Conservation (phyloP, 176 grass and related monocot genomes). For the Poa pratensis region DNA sequence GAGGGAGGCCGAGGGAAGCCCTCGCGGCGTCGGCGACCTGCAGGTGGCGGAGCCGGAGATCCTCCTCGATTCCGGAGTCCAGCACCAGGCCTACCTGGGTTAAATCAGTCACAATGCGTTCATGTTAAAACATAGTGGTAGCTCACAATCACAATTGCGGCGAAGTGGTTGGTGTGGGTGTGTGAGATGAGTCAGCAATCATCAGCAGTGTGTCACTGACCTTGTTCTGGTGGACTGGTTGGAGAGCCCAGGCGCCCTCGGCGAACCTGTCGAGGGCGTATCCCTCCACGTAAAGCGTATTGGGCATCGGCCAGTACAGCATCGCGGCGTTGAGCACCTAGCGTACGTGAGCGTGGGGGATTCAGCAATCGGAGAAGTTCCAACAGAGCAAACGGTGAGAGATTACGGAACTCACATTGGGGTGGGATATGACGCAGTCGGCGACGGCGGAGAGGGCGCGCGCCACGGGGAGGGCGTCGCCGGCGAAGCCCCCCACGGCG, state of each 20-base stretch:
- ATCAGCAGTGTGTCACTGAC: constrained; percentile 31
- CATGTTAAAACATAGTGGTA: too few relatives aligned
- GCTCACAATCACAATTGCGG: too few relatives aligned
- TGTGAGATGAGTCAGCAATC: not conserved
- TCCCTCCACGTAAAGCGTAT: constrained; percentile 85
- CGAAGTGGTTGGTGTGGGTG: not conserved
- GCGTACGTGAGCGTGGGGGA: not conserved
- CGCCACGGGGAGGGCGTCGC: constrained; percentile 85
- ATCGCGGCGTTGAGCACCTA: constrained; percentile 93
- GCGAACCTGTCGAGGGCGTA: constrained; percentile 90
- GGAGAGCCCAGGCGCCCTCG: constrained; percentile 78
- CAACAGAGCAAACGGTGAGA: too few relatives aligned
- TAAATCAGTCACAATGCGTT: constrained; percentile 11
- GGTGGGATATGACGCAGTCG: constrained; percentile 91
- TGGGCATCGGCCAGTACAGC: constrained; percentile 90
- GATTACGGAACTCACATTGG: constrained; percentile 90
- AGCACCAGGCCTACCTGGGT: constrained; percentile 88
- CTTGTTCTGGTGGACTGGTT: constrained; percentile 89
- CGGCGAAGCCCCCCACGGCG: constrained; percentile 80
- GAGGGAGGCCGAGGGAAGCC: constrained; percentile 76
- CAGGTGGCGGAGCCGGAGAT: constrained; percentile 73
- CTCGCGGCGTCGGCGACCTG: constrained; percentile 84
- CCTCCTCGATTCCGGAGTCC: constrained; percentile 89
- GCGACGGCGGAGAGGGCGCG: constrained; percentile 63
- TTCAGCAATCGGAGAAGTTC: too few relatives aligned